Evolutionary conservation across 2,329 filamentous ascomycete genomes (phyloP).

Genomic region (Colletotrichum sp.): DNA sequence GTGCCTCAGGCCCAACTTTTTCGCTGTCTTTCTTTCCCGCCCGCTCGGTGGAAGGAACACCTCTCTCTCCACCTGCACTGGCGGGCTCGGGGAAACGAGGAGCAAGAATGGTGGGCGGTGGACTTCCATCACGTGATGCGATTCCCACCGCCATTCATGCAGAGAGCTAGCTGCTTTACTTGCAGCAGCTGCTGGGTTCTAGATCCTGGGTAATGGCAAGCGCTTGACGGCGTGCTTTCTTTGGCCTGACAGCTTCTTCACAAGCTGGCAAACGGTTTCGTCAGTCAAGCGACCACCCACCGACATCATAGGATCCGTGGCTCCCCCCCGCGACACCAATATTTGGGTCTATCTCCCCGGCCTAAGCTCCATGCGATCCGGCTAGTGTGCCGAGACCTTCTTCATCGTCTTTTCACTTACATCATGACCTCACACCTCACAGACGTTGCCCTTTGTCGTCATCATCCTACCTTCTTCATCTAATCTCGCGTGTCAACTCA

Average conservation of each 20-base stretch:
- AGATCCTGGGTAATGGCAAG: not conserved
- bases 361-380: slow-evolving; percentile 3
- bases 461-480: not conserved
- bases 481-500: not conserved
- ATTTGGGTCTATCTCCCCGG: not conserved
- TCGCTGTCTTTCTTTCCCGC: not conserved
- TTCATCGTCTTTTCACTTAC: not conserved
- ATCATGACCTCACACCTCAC: slow-evolving; percentile 6
- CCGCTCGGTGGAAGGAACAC: not conserved
- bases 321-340: not conserved
- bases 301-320: slow-evolving; percentile 14
- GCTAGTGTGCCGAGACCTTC: not conserved
- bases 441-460: not conserved
- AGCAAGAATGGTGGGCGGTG: slow-evolving; percentile 13
- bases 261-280: not conserved
- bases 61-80: not conserved
- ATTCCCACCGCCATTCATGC: not conserved
- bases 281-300: not conserved
- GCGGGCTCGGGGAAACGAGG: slow-evolving; percentile 1
- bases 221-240: not conserved
- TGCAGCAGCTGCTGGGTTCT: not conserved
- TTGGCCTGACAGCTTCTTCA: not conserved
- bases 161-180: not conserved
- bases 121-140: slow-evolving; percentile 31
- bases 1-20: slow-evolving; percentile 12